Evolutionary conservation across 2,329 filamentous ascomycete genomes (phyloP), one percentile per base, ranked within the genome.

Genomic region (Leptographium wingfieldii): DNA sequence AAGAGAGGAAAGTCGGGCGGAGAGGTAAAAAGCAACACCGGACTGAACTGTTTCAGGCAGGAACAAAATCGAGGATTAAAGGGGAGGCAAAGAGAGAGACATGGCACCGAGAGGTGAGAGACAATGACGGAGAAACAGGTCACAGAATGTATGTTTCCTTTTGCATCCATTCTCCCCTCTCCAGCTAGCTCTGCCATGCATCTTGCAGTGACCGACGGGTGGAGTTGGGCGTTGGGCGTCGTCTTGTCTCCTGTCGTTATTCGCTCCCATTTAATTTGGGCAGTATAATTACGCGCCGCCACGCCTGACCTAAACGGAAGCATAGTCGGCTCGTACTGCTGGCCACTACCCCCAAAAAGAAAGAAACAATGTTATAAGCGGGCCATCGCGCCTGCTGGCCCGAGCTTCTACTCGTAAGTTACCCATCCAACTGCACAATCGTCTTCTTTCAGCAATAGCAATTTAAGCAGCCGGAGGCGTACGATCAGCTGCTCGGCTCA

Each of bases 221-320:
- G 55, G 59, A 60, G 59, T 56, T 55, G 48, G 57, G 31, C 12
- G 59, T 56, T 55, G 48, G 57, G 31, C 12, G 11, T 27, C 38
- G 57, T 59, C 19, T 58, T 22, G 10, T 55, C 46, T 53, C 54
- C 19, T 43, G n/a, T 52, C 25, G 48, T 19, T 40, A 56, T 54
- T 60, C 48, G 58, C 22, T 55, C 40, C 43, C 40, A 25, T 16
- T 49, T 55, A 53, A 55, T 55, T 57, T 56, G 51, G 43, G 55
- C 31, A 14, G 55, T 62, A 35, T 55, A 46, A 56, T 56, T 61
- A 59, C 60, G 60, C 51, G 35, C 40, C n/a, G 51, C 48, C 55
- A 58, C 55, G 38, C 55, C 55, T 56, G 55, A 46, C 55, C 55
- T 25, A 46, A 56, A 55, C 16, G 33, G 53, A 22, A 33, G 51